These are phyloP conservation scores for Gossypium anomalum DNA, from an alignment of 345 rosid genomes.

Conservation along the genomic window DNA sequence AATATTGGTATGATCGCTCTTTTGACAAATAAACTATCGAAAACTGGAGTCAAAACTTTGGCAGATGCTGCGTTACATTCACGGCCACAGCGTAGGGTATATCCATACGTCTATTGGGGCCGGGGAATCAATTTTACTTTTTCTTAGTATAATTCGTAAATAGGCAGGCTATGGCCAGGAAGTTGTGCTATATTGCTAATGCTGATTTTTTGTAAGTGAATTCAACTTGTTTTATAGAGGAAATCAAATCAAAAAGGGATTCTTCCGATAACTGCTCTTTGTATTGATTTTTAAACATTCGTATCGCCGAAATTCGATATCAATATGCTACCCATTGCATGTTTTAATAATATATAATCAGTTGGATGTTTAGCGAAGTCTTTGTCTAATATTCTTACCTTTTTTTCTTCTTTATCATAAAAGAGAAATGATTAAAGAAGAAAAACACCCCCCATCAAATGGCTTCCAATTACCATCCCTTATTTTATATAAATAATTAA, in stretches of 20 bases:
- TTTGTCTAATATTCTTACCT: slow-evolving; percentile 5
- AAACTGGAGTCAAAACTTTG: background rate
- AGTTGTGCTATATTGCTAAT: background rate
- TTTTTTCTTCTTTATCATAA: background rate
- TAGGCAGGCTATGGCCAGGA: background rate
- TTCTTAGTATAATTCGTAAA: background rate
- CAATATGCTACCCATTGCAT: slow-evolving; percentile 22
- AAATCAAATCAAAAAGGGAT: slow-evolving; percentile 13
- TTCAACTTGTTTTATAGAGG: background rate
- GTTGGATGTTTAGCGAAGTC: slow-evolving; percentile 11
- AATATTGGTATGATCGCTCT: background rate
- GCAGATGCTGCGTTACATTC: slow-evolving; percentile 32
- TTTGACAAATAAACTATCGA: slow-evolving; percentile 1
- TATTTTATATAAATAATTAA: background rate
- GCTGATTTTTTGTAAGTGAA: background rate
- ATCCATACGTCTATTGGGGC: slow-evolving; percentile 19
- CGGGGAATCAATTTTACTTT: slow-evolving; percentile 8
- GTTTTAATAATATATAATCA: background rate
- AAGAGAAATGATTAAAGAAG: slow-evolving; percentile 40
- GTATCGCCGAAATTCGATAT: slow-evolving; percentile 43
- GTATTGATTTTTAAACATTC: slow-evolving; percentile 39
- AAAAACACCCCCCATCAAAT: slow-evolving; percentile 19
- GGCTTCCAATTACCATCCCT: slow-evolving; percentile 41
- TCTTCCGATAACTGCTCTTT: slow-evolving; percentile 11
- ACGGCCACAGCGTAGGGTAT: slow-evolving; percentile 30